phyloP scores from a whole-genome alignment of 2,329 filamentous ascomycete species.

The Talaromyces sp. region DNA sequence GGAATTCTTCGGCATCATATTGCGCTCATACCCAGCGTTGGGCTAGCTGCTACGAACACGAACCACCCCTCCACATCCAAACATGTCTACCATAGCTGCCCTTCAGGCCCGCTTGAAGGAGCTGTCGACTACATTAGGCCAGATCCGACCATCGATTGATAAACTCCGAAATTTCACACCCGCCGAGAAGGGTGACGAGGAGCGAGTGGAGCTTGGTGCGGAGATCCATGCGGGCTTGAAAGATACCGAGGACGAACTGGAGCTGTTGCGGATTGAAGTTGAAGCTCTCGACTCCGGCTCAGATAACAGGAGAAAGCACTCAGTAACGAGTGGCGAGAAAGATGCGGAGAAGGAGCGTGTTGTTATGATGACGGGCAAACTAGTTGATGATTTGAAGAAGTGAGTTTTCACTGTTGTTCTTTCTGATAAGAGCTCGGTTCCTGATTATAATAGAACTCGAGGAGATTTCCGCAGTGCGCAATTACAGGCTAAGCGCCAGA shows the following conservation, averaged over 20 bases:
- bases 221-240: slow-evolving; percentile 81
- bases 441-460: slow-evolving; percentile 58
- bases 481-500: slow-evolving; percentile 52
- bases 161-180: slow-evolving; percentile 62
- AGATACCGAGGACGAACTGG: slow-evolving; percentile 80
- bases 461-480: slow-evolving; percentile 79
- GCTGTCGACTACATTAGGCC: slow-evolving; percentile 57
- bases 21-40: not conserved
- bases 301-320: slow-evolving; percentile 33
- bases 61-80: slow-evolving; percentile 6
- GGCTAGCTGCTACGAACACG: not conserved
- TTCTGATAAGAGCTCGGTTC: no score
- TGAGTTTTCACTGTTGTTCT: no score
- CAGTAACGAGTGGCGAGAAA: slow-evolving; percentile 50
- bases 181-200: slow-evolving; percentile 66
- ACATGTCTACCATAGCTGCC: slow-evolving; percentile 42
- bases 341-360: slow-evolving; percentile 68
- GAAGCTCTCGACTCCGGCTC: slow-evolving; percentile 64
- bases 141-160: slow-evolving; percentile 58
- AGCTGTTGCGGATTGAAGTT: slow-evolving; percentile 76
- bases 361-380: slow-evolving; percentile 65
- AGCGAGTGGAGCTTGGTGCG: slow-evolving; percentile 70
- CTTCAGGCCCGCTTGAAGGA: slow-evolving; percentile 54
- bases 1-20: not conserved
- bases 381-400: slow-evolving; percentile 72